Conservation (phyloP, 2,329 filamentous ascomycete species). For the Sordariomycetes sp. region DNA sequence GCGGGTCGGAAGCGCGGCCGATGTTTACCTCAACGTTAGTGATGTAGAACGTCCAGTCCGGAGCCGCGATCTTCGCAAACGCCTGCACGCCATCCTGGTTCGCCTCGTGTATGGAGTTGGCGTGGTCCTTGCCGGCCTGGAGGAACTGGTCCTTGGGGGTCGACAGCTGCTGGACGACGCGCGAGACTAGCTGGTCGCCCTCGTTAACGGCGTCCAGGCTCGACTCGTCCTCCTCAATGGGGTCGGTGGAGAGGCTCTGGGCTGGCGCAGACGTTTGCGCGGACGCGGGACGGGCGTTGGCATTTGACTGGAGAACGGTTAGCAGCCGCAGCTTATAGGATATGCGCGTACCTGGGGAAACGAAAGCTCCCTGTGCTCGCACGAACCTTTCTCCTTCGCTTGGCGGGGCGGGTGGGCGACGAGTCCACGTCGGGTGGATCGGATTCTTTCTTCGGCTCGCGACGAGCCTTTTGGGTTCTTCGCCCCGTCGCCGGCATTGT, state of each 20-base stretch:
- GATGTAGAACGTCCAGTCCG: slow-evolving; percentile 78
- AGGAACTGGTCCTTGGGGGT: slow-evolving; percentile 32
- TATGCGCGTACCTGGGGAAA: slow-evolving; percentile 2
- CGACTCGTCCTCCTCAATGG: slow-evolving; percentile 33
- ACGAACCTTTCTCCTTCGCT: slow-evolving; percentile 52
- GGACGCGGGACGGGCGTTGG: slow-evolving; percentile 12
- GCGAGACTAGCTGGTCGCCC: slow-evolving; percentile 45
- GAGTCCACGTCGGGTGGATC: slow-evolving; percentile 31
- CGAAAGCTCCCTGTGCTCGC: background rate
- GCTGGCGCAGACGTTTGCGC: slow-evolving; percentile 17
- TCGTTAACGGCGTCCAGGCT: slow-evolving; percentile 30
- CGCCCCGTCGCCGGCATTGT: slow-evolving; percentile 4
- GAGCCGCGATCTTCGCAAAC: slow-evolving; percentile 72
- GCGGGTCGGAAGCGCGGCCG: slow-evolving; percentile 39
- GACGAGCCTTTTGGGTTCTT: slow-evolving; percentile 4
- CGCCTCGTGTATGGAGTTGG: slow-evolving; percentile 53
- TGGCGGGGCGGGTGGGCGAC: slow-evolving; percentile 50
- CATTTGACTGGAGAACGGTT: slow-evolving; percentile 20
- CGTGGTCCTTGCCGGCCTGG: slow-evolving; percentile 50
- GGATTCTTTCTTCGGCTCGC: slow-evolving; percentile 18
- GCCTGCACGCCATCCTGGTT: slow-evolving; percentile 56
- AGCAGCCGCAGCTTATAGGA: background rate
- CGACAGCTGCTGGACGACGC: slow-evolving; percentile 40
- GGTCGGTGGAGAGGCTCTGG: slow-evolving; percentile 18
- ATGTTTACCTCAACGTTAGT: slow-evolving; percentile 67